Percentiles rank a stretch among this genome's conserved stretches.
Conservation (phyloP, 345 rosid genomes). For the Mercurialis annua region DNA sequence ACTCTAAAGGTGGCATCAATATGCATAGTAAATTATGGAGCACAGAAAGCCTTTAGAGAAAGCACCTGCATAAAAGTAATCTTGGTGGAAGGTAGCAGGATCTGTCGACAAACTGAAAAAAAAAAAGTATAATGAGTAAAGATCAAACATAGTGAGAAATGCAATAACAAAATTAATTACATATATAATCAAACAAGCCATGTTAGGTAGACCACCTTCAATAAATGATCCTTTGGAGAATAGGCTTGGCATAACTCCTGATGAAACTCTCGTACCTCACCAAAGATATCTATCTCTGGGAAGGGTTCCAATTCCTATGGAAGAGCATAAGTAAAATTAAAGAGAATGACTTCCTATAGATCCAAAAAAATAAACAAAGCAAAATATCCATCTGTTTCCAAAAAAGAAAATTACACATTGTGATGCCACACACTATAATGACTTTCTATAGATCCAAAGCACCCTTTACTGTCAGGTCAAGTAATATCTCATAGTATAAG, state of each 20-base stretch:
- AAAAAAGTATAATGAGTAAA: conserved; percentile 10
- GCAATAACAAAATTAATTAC: background rate
- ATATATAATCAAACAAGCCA: background rate
- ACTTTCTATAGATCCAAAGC: conserved; percentile 6
- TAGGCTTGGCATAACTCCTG: conserved; percentile 51
- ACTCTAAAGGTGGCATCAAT: background rate
- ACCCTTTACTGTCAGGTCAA: conserved; percentile 11
- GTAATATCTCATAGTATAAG: too few relatives aligned
- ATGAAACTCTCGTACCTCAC: conserved; percentile 56
- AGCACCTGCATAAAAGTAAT: conserved; percentile 67
- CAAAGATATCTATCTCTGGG: conserved; percentile 62
- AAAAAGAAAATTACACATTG: background rate
- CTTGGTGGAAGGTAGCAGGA: conserved; percentile 80
- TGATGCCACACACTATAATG: background rate
- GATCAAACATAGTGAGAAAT: background rate
- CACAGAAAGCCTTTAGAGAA: background rate
- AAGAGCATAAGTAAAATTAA: conserved; percentile 13
- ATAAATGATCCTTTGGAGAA: conserved; percentile 77
- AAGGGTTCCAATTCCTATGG: conserved; percentile 81
- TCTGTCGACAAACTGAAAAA: conserved; percentile 66
- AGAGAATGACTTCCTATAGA: conserved; percentile 3
- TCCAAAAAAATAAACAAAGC: background rate
- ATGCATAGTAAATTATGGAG: conserved; percentile 8
- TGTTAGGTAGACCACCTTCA: conserved; percentile 47
- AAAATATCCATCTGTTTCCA: background rate